Evolutionary conservation across 768 basidiomycete species (phyloP), one percentile per base, ranked within the genome.

Genomic region (Collybia sordida): DNA sequence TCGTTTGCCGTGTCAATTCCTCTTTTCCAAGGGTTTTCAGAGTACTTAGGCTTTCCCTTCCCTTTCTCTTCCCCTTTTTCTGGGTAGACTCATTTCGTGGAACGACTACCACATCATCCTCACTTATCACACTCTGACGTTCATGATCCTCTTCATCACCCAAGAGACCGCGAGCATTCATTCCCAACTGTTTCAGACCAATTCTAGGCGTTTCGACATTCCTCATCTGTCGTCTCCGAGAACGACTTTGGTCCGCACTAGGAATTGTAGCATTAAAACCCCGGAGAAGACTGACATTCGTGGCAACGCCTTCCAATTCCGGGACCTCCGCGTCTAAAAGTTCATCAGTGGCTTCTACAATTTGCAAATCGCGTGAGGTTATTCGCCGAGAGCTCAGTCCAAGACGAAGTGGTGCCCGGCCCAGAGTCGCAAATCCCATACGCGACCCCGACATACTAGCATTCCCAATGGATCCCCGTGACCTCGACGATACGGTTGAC

Each of bases 201-300:
- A 90, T 71, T 58, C 77, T 78, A 23, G 85, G 86, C 11, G 85
- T 80, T 3, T 92, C 88, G 12, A 91, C 81, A 57, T 85, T 89
- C 51, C 94, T 77, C 68, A 89, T 82, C 65, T 91, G 86, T 50
- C 93, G 70, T 54, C 94, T 69, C 52, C 93, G 75, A 12, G 82
- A 74, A 53, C 88, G 85, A 47, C 90, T 79, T 62, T 84, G 80
- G 57, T 93, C 88, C 34, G 94, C 82, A 62, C 88, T 90, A 11
- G 96, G 96, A 37, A 97, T 89, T 2, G 96, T 98, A 15, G 96
- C 96, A 60, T 91, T 88, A 68, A 98, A 98, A 0, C 96, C 96
- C 39, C 88, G 83, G 36, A 97, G 71, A 27, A 98, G 75, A 59
- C 90, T 91, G 44, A 94, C 85, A 59, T 83, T 80, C 14, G 79